phyloP scores from a whole-genome alignment of 2,329 filamentous ascomycete species.

The Colletotrichum graminicola region DNA sequence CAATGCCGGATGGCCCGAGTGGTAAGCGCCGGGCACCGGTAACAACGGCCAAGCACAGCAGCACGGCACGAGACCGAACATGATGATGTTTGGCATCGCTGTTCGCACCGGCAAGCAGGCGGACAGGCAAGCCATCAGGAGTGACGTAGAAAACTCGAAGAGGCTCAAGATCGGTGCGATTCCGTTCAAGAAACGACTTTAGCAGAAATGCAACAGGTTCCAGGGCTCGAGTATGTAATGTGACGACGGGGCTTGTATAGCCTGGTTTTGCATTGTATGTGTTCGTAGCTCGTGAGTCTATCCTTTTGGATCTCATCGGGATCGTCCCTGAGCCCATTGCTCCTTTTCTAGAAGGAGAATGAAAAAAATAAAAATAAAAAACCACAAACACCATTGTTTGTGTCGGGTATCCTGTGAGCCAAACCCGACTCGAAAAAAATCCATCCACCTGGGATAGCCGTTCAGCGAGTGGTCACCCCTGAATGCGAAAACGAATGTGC shows the following conservation, averaged over 20 bases:
- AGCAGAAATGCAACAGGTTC: not conserved
- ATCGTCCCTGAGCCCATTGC: slow-evolving; percentile 36
- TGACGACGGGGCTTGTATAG: slow-evolving; percentile 20
- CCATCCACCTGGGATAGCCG: slow-evolving; percentile 38
- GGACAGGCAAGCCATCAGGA: not conserved
- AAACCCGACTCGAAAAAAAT: slow-evolving; percentile 33
- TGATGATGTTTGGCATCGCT: not conserved
- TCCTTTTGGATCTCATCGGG: slow-evolving; percentile 39
- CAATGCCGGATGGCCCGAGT: too few species aligned
- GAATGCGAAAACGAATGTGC: slow-evolving; percentile 40
- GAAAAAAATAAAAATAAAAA: not conserved
- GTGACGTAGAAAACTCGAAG: not conserved
- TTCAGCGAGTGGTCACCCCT: slow-evolving; percentile 42
- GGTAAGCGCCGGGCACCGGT: not conserved
- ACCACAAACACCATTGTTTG: slow-evolving; percentile 39
- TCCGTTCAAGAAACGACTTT: not conserved
- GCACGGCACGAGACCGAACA: not conserved
- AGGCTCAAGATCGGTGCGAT: not conserved
- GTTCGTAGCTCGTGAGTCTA: slow-evolving; percentile 46
- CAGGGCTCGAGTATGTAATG: not conserved
- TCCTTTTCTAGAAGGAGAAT: slow-evolving; percentile 22
- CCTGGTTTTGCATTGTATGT: slow-evolving; percentile 42
- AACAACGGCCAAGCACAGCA: not conserved
- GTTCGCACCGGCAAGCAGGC: not conserved
- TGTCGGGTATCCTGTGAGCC: slow-evolving; percentile 38